Base-by-base conservation (phyloP, 2,329 filamentous ascomycete species). In the Claviceps maximensis region DNA sequence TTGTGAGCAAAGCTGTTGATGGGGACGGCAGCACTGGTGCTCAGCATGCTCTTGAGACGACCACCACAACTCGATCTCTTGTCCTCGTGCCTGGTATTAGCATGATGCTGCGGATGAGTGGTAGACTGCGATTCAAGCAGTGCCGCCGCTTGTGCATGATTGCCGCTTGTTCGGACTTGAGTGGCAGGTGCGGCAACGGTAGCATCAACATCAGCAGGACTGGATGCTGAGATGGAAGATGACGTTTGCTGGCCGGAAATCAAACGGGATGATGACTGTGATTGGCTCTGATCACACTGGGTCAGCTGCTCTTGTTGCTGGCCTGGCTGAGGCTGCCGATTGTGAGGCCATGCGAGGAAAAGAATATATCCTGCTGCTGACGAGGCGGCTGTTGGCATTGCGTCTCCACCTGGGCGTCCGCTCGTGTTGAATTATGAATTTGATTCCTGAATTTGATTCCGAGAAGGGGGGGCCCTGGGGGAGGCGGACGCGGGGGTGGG, bases 1-100 rank as follows among this genome's bases (percentile, higher is more conserved):
- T 85, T 89, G 69, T 94, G 89, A 17, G 84, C 87, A 23, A 95
- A 68, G 55, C 77, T 82, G 65, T 95, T 95, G 63, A 95, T 83
- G 2, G 89, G 88, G 0, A 78, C 80, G 6, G 86, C 85, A 4
- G 74, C 74, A 62, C 75, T 74, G 38, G 67, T 60, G 59, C 65
- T 62, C 19, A 68, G 60, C 29, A 54, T 41, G 29, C 60, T 60
- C 21, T 62, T 62, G 51, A 68, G 63, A 23, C 59, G 59, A 38
- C 65, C 63, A 31, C 61, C 56, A 66, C 66, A 67, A 4, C 57
- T 53, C 3, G 53, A 48, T 40, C 56, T 61, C 41, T 59, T 54
- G 19, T 45, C 27, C 10, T 31, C 44, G 29, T 48, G 27, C 6
- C 46, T 15, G 8, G 40, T 6, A 7, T 47, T 49, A 6, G 36